A percentile compares a stretch with the other conserved stretches of the same genome.
Conservation (phyloP, 2,329 filamentous ascomycete species). For the Fusarium musae region DNA sequence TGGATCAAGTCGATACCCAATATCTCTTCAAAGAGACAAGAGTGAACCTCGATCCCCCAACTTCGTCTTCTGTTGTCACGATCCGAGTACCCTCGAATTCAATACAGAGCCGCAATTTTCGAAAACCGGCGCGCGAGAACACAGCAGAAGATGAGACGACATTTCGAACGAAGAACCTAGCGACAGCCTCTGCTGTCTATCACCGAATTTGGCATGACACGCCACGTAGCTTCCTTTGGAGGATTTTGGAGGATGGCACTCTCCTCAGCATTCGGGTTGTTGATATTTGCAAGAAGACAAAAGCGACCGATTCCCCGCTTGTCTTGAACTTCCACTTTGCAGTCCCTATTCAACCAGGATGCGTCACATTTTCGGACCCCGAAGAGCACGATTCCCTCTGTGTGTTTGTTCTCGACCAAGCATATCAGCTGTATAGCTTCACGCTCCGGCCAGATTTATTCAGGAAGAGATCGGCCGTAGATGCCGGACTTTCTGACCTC, state of each 20-base stretch:
- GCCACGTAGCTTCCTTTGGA: slow-evolving; percentile 91
- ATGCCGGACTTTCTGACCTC: slow-evolving; percentile 78
- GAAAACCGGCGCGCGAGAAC: slow-evolving; percentile 50
- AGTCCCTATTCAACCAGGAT: slow-evolving; percentile 76
- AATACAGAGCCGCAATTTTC: slow-evolving; percentile 57
- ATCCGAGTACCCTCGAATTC: slow-evolving; percentile 72
- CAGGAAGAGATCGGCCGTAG: slow-evolving; percentile 73
- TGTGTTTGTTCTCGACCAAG: slow-evolving; percentile 81
- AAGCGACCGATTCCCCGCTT: slow-evolving; percentile 75
- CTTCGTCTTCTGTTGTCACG: slow-evolving; percentile 74
- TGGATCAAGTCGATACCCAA: slow-evolving; percentile 71
- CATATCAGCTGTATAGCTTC: slow-evolving; percentile 85
- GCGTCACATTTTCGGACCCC: slow-evolving; percentile 84
- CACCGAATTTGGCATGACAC: slow-evolving; percentile 80
- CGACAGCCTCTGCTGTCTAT: slow-evolving; percentile 83
- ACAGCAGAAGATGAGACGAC: slow-evolving; percentile 74
- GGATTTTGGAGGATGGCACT: slow-evolving; percentile 82
- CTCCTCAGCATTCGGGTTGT: slow-evolving; percentile 84
- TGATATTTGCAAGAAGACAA: slow-evolving; percentile 78
- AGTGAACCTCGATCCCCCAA: slow-evolving; percentile 81
- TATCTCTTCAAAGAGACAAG: slow-evolving; percentile 88
- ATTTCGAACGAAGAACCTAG: slow-evolving; percentile 79
- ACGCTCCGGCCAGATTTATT: slow-evolving; percentile 87
- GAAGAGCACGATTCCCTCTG: slow-evolving; percentile 80
- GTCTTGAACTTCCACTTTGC: slow-evolving; percentile 83